Base-by-base conservation (phyloP, 441 rosid species). In the Croton setiger region DNA sequence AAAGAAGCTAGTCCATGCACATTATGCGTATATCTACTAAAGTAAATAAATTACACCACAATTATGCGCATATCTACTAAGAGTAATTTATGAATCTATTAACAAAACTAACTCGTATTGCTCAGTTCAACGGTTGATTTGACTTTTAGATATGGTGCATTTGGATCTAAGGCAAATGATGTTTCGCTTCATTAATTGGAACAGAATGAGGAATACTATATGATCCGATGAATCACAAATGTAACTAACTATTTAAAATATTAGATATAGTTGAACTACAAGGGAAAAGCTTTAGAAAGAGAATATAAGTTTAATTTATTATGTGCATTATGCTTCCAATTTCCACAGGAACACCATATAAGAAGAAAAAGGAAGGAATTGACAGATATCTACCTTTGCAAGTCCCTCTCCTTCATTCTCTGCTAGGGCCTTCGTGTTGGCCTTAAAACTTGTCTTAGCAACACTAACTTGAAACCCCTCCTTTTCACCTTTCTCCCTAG, bases 401-500 rank as follows among this genome's bases (percentile, higher is more conserved):
- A 92, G 81, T 63, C 99, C 97, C 79, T 94, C 99, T 72, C 94
- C 96, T 86, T 92, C 98, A 31, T 94, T 94, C 81, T 94, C 98
- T 12, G 99, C 99, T 71, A 92, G 76, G 67, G 99, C 99, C 77
- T 92, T 94, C 56, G 97, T 92, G 84, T 94, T 94, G 66, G 99
- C 97, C 86, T 94, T 94, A 80, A 94, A 94, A 77, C 99, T 94
- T 67, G 97, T 94, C 84, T 87, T 94, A 65, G 84, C 90, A 77
- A 92, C 75, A 75, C 89, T 82, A 48, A 92, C 78, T 86, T 92
- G 90, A 72, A 94, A 94, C 65, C 97, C 99, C 79, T 92, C 99
- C 60, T 79, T 79, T 75, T 85, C 92, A 41, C 86, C 98, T 74
- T 85, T 92, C 78, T 94, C 98, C 81, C 89, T 94, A n/a, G 99